These are phyloP conservation scores for Austroboletus novae-zelandiae DNA, from an alignment of 1,284 basidiomycete species.

Conservation along the genomic window DNA sequence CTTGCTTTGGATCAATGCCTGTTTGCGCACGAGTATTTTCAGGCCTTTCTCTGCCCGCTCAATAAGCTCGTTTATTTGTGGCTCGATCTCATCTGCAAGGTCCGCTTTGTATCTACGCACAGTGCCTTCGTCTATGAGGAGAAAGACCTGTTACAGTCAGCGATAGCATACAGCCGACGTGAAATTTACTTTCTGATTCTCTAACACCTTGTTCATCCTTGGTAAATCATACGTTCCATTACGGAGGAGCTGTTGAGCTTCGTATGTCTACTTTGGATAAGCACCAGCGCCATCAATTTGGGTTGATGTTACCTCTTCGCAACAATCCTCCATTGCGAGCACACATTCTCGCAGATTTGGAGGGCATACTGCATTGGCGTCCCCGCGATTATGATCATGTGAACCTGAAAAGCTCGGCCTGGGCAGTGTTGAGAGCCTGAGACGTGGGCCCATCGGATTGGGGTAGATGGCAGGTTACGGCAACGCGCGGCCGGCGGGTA, in stretches of 20 bases:
- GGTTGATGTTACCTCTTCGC: slow-evolving; percentile 52
- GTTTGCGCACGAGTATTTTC: slow-evolving; percentile 55
- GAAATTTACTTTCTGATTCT: slow-evolving; percentile 55
- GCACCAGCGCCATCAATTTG: neutral
- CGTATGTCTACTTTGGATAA: slow-evolving; percentile 47
- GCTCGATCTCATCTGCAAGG: slow-evolving; percentile 73
- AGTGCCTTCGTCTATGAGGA: slow-evolving; percentile 66
- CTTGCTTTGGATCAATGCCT: slow-evolving; percentile 57
- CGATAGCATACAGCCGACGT: neutral
- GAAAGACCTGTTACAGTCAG: slow-evolving; percentile 47
- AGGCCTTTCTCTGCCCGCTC: slow-evolving; percentile 68
- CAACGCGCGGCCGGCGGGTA: slow-evolving; percentile 4
- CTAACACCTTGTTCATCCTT: slow-evolving; percentile 62
- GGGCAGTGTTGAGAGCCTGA: slow-evolving; percentile 57
- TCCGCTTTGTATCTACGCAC: slow-evolving; percentile 68
- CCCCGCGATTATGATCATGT: slow-evolving; percentile 56
- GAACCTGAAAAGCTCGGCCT: slow-evolving; percentile 61
- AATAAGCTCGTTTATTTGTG: slow-evolving; percentile 70
- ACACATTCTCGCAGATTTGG: slow-evolving; percentile 71
- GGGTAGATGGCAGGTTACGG: slow-evolving; percentile 6
- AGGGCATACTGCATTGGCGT: slow-evolving; percentile 61
- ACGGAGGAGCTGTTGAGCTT: slow-evolving; percentile 65
- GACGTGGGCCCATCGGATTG: slow-evolving; percentile 37
- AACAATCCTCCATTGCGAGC: slow-evolving; percentile 68
- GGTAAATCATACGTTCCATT: slow-evolving; percentile 68